phyloP scores from a whole-genome alignment of 2,329 filamentous ascomycete species.

The Penicillium sp. region DNA sequence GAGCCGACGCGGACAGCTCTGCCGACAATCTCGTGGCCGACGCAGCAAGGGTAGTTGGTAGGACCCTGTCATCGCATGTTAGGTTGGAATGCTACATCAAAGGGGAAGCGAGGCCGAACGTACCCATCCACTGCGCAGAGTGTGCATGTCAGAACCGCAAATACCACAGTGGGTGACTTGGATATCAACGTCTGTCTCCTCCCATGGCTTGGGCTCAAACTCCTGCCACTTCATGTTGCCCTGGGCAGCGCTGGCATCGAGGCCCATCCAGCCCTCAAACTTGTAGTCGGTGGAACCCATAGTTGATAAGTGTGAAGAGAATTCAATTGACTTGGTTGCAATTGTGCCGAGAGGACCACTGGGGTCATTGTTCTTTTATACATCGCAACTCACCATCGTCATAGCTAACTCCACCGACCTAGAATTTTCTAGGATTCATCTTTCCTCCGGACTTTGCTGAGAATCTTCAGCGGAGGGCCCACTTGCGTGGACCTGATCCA shows the following conservation, averaged over 20 bases:
- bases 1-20: slow-evolving; percentile 61
- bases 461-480: not conserved
- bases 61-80: slow-evolving; percentile 26
- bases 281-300: slow-evolving; percentile 48
- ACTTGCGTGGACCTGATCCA: slow-evolving; percentile 1
- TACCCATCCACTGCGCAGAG: slow-evolving; percentile 55
- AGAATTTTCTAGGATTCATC: not conserved
- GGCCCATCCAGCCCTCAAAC: slow-evolving; percentile 62
- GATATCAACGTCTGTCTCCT: slow-evolving; percentile 68
- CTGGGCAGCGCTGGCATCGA: slow-evolving; percentile 51
- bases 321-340: not conserved
- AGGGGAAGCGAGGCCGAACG: slow-evolving; percentile 3
- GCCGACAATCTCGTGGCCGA: slow-evolving; percentile 69
- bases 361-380: not conserved
- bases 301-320: not conserved
- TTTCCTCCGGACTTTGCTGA: too few species aligned
- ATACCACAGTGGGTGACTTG: slow-evolving; percentile 67
- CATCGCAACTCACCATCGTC: not conserved
- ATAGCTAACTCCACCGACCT: not conserved
- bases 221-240: slow-evolving; percentile 60
- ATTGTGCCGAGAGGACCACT: not conserved
- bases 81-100: not conserved
- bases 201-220: slow-evolving; percentile 67
- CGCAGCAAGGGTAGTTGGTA: slow-evolving; percentile 51
- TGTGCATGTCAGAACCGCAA: slow-evolving; percentile 66